Base-by-base conservation (phyloP, 2,329 filamentous ascomycete genomes). In the Curvularia verruculosa region DNA sequence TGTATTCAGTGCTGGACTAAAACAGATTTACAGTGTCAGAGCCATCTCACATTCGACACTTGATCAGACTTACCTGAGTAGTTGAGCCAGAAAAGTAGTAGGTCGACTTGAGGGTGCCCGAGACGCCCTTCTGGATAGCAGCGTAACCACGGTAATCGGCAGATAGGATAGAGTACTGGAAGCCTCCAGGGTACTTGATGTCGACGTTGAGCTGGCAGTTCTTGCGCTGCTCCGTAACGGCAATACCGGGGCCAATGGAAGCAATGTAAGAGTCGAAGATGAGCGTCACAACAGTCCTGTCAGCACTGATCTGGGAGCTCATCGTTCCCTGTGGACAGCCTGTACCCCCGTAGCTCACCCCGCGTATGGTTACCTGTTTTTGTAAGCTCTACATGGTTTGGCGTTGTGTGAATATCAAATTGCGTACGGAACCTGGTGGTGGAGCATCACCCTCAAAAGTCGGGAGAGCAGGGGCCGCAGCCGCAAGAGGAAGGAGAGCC, bases 171-270 rank as follows among this genome's bases (percentile, higher is more conserved):
- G 79, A 82, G 76, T 81, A 84, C 72, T 83, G 80, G 77, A 81
- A 84, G 49, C 82, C 82, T 52, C 75, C 75, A 13, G 82, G 82
- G 66, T 83, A 83, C 54, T 77, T 69, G 54, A 84, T 74, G 71
- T 82, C 78, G 62, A 84, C 70, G 70, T 83, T 84, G 59, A 84
- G 72, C 70, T 83, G 80, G 75, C 82, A 84, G 73, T 84, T 83
- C 76, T 81, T 81, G 69, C 82, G 80, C 65, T 76, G 74, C 54
- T 82, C 75, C 40, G 75, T 77, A 40, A 80, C 65, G 9, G 75
- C 34, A 51, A 81, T 71, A 50, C 74, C 73, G 15, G 77, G 75
- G 45, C 82, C 82, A 37, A 83, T 79, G 49, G 81, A 79, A 36
- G 81, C 82, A 40, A 82, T 76, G 62, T 84, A 84, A 15, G 72